Conservation (phyloP, 2,329 filamentous ascomycete species). For the Lasiodiplodia theobromae region DNA sequence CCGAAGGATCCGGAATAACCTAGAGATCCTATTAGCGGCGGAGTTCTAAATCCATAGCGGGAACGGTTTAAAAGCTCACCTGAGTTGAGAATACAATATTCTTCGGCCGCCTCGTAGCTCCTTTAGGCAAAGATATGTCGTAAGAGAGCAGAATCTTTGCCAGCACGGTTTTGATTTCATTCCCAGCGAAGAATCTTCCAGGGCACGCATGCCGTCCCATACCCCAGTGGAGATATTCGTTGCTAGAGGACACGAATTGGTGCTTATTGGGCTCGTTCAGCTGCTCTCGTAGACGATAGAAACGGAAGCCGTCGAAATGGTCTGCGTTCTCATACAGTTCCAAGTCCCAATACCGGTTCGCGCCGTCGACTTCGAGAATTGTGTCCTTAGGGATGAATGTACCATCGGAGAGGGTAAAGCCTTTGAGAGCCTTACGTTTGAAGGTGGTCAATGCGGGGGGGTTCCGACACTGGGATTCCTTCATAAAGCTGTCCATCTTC, state of each 20-base stretch:
- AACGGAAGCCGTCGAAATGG: conserved; percentile 29
- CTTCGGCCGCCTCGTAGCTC: too few relatives aligned
- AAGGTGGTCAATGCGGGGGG: background rate
- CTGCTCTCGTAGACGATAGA: conserved; percentile 30
- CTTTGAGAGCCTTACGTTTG: background rate
- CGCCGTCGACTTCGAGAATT: background rate
- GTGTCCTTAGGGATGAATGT: conserved; percentile 34
- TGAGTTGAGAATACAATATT: too few relatives aligned
- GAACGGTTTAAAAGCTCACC: too few relatives aligned
- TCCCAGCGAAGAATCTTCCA: conserved; percentile 32
- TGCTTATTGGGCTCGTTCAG: conserved; percentile 18
- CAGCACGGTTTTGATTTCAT: conserved; percentile 32
- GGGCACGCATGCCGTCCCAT: conserved; percentile 31
- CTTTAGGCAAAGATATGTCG: too few relatives aligned
- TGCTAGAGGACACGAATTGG: conserved; percentile 31
- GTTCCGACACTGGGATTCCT: conserved; percentile 39
- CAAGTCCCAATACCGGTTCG: background rate
- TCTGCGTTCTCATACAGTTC: background rate
- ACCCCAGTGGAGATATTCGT: conserved; percentile 34
- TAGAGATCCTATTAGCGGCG: too few relatives aligned
- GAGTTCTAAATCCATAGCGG: too few relatives aligned
- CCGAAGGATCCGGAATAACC: too few relatives aligned
- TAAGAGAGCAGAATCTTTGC: conserved; percentile 25
- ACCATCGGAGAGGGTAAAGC: conserved; percentile 37
- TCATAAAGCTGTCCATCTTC: conserved; percentile 45